These are phyloP conservation scores for Colletotrichum lini DNA, from an alignment of 2,329 filamentous ascomycete species.

Conservation along the genomic window DNA sequence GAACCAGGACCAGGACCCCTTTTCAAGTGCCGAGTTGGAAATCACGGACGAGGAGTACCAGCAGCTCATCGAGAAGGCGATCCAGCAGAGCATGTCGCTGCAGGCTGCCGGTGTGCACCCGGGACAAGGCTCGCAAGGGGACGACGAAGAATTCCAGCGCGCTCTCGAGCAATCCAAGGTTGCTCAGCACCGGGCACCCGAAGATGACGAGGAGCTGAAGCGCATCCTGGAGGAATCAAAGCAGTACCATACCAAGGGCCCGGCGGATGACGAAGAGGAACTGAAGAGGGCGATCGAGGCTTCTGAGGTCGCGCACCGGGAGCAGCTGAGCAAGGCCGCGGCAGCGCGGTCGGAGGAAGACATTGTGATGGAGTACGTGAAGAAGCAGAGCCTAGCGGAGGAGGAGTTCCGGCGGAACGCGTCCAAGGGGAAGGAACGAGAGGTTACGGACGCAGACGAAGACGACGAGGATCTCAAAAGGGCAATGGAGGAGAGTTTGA, in stretches of 20 bases:
- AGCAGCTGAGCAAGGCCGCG: constrained; percentile 58
- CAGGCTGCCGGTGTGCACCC: constrained; percentile 44
- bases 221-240: constrained; percentile 60
- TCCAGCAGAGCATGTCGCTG: constrained; percentile 64
- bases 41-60: constrained; percentile 73
- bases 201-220: constrained; percentile 55
- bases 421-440: constrained; percentile 54
- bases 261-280: constrained; percentile 58
- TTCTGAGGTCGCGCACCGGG: constrained; percentile 60
- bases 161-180: constrained; percentile 58
- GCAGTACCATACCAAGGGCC: constrained; percentile 38
- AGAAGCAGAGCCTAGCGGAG: constrained; percentile 82
- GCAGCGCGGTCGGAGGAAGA: constrained; percentile 75
- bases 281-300: constrained; percentile 64
- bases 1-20: constrained; percentile 39
- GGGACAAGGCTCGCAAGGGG: constrained; percentile 45
- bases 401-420: constrained; percentile 63
- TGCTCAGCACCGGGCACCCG: constrained; percentile 16
- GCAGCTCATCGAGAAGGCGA: constrained; percentile 68
- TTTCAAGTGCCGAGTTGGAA: constrained; percentile 49
- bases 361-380: constrained; percentile 81
- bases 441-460: constrained; percentile 49
- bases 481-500: constrained; percentile 71
- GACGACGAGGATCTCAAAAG: constrained; percentile 70
- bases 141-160: constrained; percentile 57